Conservation (phyloP, 2,329 filamentous ascomycete species). For the Capronia epimyces region DNA sequence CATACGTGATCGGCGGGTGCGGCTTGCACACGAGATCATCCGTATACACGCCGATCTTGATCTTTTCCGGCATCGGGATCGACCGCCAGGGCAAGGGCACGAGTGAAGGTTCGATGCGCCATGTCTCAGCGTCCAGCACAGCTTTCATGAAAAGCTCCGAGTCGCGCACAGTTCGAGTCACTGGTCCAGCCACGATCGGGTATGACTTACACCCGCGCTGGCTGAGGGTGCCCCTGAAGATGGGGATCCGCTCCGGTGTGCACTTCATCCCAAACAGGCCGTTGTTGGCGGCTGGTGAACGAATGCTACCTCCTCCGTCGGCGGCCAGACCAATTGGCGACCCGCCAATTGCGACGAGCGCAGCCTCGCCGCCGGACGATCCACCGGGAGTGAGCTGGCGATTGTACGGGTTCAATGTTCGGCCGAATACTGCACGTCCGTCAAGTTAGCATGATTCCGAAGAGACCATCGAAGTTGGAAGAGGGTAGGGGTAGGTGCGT, state of each 20-base stretch:
- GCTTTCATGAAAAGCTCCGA: conserved; percentile 40
- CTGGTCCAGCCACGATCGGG: conserved; percentile 48
- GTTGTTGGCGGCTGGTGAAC: conserved; percentile 48
- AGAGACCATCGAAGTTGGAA: conserved; percentile 33
- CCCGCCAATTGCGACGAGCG: conserved; percentile 46
- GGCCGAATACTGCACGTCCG: conserved; percentile 36
- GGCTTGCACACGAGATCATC: conserved; percentile 52
- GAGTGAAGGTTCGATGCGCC: conserved; percentile 50
- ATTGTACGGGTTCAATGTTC: conserved; percentile 47
- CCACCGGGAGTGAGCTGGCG: conserved; percentile 47
- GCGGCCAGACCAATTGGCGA: conserved; percentile 47
- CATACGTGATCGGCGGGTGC: conserved; percentile 52
- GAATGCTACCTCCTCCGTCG: conserved; percentile 46
- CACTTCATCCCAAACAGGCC: conserved; percentile 43
- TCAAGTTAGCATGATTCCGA: conserved; percentile 16
- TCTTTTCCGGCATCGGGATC: conserved; percentile 35
- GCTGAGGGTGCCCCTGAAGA: neutral
- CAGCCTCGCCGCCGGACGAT: conserved; percentile 50
- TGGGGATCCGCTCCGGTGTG: conserved; percentile 30
- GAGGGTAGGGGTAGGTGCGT: neutral
- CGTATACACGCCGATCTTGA: conserved; percentile 47
- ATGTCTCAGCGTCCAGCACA: conserved; percentile 43
- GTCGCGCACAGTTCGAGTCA: conserved; percentile 50
- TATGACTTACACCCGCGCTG: conserved; percentile 32
- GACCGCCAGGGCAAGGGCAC: conserved; percentile 53